A percentile compares a stretch with the other conserved stretches of the same genome.
Conservation (phyloP, 306 rosid genomes). For the Cucumis melo region DNA sequence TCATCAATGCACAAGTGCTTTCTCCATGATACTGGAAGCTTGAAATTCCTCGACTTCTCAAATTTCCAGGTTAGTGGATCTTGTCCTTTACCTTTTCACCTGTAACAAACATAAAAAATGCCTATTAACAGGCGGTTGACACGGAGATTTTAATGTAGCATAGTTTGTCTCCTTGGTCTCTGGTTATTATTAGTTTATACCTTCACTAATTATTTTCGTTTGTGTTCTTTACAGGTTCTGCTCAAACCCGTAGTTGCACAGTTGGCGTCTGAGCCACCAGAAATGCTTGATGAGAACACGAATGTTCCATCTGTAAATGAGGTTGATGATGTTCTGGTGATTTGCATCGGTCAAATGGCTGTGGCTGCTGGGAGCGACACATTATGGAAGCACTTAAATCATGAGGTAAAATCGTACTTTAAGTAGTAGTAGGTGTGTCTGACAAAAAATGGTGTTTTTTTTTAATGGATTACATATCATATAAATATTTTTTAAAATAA, state of each 20-base stretch:
- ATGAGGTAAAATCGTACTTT: slow-evolving; percentile 36
- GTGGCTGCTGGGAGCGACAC: slow-evolving; percentile 84
- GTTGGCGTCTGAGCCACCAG: slow-evolving; percentile 64
- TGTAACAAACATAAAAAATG: neutral
- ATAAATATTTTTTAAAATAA: no score
- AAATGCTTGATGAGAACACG: slow-evolving; percentile 29
- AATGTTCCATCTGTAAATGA: slow-evolving; percentile 47
- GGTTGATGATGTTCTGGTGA: slow-evolving; percentile 69
- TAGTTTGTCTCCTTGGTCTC: neutral
- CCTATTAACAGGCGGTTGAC: neutral
- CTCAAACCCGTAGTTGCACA: slow-evolving; percentile 77
- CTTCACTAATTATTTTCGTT: neutral
- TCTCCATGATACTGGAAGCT: slow-evolving; percentile 68
- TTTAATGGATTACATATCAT: neutral
- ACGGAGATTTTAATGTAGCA: neutral
- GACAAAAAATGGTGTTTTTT: neutral
- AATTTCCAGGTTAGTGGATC: slow-evolving; percentile 60
- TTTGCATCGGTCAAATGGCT: slow-evolving; percentile 88
- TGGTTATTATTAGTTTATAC: neutral
- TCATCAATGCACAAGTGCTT: slow-evolving; percentile 82
- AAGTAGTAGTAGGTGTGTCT: neutral
- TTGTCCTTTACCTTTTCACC: neutral
- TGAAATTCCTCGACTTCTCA: slow-evolving; percentile 65
- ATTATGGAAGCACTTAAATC: slow-evolving; percentile 79
- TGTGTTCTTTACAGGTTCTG: slow-evolving; percentile 40